Evolutionary conservation across 352 stramenopile species (phyloP).

Genomic region (Phytophthora nicotianae): DNA sequence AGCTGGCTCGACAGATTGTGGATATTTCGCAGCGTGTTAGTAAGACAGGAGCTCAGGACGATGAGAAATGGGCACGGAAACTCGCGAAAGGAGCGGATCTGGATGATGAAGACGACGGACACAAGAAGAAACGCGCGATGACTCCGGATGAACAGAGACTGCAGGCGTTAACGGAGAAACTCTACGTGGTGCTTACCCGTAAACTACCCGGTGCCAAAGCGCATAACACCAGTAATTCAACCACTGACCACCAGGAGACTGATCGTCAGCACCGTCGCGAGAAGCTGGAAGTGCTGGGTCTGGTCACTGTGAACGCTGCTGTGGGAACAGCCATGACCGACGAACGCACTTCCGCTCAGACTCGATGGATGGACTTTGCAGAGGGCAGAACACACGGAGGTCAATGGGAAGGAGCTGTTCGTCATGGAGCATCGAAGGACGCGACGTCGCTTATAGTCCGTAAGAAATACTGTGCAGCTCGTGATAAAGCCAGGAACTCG

Average conservation of each 20-base stretch:
- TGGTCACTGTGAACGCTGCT: conserved; percentile 63
- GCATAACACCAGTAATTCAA: conserved; percentile 1
- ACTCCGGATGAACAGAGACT: conserved; percentile 75
- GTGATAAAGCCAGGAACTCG: conserved; percentile 12
- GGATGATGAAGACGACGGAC: conserved; percentile 44
- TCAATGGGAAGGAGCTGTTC: conserved; percentile 66
- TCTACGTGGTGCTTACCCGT: conserved; percentile 60
- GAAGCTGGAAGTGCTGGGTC: conserved; percentile 69
- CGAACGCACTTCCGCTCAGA: conserved; percentile 77
- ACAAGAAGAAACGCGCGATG: conserved; percentile 40
- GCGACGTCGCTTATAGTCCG: conserved; percentile 63
- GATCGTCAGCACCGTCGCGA: conserved; percentile 53
- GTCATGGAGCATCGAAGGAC: conserved; percentile 82
- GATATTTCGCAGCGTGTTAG: conserved; percentile 51
- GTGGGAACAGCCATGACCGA: conserved; percentile 57
- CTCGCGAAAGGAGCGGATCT: conserved; percentile 62
- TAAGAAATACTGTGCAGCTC: conserved; percentile 38
- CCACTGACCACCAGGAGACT: conserved; percentile 5
- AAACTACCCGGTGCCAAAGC: conserved; percentile 28
- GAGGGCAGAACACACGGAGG: conserved; percentile 50
- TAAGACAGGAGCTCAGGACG: conserved; percentile 28
- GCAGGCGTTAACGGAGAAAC: conserved; percentile 70
- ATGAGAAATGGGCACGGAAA: conserved; percentile 68
- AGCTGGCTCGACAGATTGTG: conserved; percentile 63
- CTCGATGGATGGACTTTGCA: conserved; percentile 83